Conservation (phyloP, 2,329 filamentous ascomycete species). For the Cladosporium sphaerospermum region DNA sequence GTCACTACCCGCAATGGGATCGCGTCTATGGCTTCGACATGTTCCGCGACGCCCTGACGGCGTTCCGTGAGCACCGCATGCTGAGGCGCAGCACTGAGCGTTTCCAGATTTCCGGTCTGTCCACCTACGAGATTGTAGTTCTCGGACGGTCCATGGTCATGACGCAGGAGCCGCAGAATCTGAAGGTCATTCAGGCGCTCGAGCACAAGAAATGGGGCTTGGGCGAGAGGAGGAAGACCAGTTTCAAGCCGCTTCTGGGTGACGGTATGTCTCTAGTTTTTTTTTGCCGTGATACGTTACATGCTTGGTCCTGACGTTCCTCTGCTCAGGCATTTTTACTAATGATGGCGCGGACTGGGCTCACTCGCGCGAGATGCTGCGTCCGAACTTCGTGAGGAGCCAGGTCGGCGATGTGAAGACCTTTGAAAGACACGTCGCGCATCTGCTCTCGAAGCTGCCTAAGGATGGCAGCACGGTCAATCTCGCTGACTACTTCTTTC, state of each 20-base stretch:
- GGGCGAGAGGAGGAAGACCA: conserved; percentile 27
- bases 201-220: conserved; percentile 44
- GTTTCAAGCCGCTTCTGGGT: conserved; percentile 38
- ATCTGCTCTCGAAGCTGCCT: conserved; percentile 55
- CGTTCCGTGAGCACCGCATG: conserved; percentile 33
- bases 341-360: conserved; percentile 37
- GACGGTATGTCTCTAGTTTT: conserved; percentile 27
- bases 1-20: conserved; percentile 37
- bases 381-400: conserved; percentile 48
- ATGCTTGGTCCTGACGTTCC: neutral
- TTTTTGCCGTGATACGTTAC: neutral
- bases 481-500: conserved; percentile 58
- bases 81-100: conserved; percentile 31
- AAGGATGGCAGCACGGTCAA: conserved; percentile 48
- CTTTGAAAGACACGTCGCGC: conserved; percentile 55
- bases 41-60: conserved; percentile 36
- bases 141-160: conserved; percentile 30
- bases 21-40: conserved; percentile 49
- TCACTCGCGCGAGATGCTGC: conserved; percentile 41
- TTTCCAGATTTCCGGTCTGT: conserved; percentile 27
- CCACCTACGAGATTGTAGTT: conserved; percentile 35
- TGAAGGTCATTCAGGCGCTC: conserved; percentile 41
- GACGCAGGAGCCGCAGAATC: conserved; percentile 43
- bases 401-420: conserved; percentile 50
- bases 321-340: conserved; percentile 34